Base-by-base conservation (phyloP, 148 eudicot species). In the Amaranthus palmeri region DNA sequence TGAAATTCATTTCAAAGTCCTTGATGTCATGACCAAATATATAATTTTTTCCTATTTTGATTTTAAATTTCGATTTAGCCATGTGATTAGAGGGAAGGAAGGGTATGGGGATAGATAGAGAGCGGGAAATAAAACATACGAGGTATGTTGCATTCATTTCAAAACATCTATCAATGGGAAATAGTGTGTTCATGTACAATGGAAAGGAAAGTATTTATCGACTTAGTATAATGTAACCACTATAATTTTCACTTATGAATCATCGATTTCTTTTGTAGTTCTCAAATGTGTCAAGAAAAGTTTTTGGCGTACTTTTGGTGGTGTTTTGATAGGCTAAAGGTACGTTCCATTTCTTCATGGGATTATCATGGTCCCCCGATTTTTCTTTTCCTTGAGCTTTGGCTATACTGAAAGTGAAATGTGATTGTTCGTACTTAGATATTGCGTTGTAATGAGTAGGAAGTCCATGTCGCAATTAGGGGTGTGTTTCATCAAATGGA, bases 271-370 rank as follows among this genome's bases (percentile, higher is more conserved):
- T 71, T 73, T 70, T 87, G 85, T 84, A 95, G 97, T 51, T 73
- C 81, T 68, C 88, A 95, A 76, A 86, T 95, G 66, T 78, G 77
- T 69, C 76, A 86, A 86, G 96, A 89, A 75, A 95, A 89, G 86
- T 95, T 91, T 82, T 73, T 91, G 87, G 82, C 83, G 55, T 89
- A 88, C 84, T 95, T 91, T 82, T 89, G 98, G 98, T 95, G 93
- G 96, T 92, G 97, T 81, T 92, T 74, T 81, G 82, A 88, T 80
- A 85, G 89, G 73, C 80, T 96, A 54, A 90, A 92, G 99, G 99
- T 84, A 88, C 42, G 9, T 41, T 79, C 14, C 0, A 41, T 14
- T 70, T 40, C 18, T 11, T 54, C 63, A 7, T 41, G 8, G 13
- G 46, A 12, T 45, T 0, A 52, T 72, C 36, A 50, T 43, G 5